A percentile compares a stretch with the other conserved stretches of the same genome.
These are phyloP conservation scores for Beauveria pseudobassiana DNA, from an alignment of 2,329 filamentous ascomycete genomes.

Conservation along the genomic window DNA sequence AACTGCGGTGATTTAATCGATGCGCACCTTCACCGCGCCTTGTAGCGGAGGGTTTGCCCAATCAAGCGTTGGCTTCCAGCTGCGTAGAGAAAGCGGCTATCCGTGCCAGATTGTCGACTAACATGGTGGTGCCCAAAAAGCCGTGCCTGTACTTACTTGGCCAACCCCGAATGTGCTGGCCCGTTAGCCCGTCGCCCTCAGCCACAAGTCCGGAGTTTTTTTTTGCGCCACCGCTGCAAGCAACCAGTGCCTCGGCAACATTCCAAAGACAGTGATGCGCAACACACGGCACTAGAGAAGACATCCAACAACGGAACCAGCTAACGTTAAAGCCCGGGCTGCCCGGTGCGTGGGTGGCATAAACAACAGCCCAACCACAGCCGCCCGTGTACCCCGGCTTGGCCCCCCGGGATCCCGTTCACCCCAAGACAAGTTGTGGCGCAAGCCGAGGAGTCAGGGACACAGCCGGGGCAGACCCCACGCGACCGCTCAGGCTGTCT, in stretches of 20 bases:
- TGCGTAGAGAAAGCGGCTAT: too few relatives aligned
- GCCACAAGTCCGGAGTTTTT: background rate
- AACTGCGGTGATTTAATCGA: too few relatives aligned
- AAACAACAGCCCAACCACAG: background rate
- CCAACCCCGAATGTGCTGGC: background rate
- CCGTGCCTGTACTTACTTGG: too few relatives aligned
- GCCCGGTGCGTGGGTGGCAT: background rate
- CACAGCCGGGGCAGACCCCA: background rate
- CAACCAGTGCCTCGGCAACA: background rate
- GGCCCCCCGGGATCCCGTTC: background rate
- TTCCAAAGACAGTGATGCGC: background rate
- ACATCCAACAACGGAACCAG: too few relatives aligned
- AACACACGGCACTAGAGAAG: too few relatives aligned
- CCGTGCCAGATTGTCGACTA: too few relatives aligned
- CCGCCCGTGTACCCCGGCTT: background rate
- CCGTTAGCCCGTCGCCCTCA: background rate
- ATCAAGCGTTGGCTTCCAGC: too few relatives aligned
- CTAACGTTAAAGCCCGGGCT: background rate
- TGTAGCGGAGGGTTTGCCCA: too few relatives aligned
- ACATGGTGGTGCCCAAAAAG: too few relatives aligned
- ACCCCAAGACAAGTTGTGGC: background rate
- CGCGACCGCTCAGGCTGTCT: constrained; percentile 16
- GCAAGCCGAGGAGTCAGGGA: background rate
- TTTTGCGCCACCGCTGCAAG: background rate
- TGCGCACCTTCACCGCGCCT: too few relatives aligned